Evolutionary conservation across 2,329 filamentous ascomycete species (phyloP), one percentile per base, ranked within the genome.

Genomic region (Hirsutella minnesotensis): DNA sequence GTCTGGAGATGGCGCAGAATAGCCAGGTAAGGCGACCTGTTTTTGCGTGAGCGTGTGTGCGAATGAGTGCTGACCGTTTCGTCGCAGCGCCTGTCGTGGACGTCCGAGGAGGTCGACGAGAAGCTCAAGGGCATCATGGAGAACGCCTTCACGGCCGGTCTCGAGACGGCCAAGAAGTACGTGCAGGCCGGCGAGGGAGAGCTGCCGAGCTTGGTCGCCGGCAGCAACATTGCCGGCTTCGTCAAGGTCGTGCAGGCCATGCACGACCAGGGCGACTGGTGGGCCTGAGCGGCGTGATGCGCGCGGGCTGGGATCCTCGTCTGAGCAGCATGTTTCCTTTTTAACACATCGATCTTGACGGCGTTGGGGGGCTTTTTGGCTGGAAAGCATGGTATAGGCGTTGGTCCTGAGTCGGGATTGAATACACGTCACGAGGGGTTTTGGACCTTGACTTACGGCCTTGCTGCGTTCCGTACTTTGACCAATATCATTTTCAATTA

Each of bases 1-100:
- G 92, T 55, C 79, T 98, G 37, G 92, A 98, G 77, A 98, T 98
- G 92, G 89, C 90, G 8, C 92, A 98, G 79, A 96, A 98, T 79
- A 90, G 83, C 51, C 69, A 64, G 51, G 56, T 59, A 49, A 47
- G 52, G 9, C n/a, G n/a, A n/a, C n/a, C n/a, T n/a, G n/a, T n/a
- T n/a, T n/a, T n/a, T n/a, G n/a, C n/a, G n/a, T n/a, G n/a, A n/a
- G n/a, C n/a, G n/a, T n/a, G n/a, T n/a, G n/a, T n/a, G n/a, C n/a
- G n/a, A n/a, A n/a, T n/a, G n/a, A n/a, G n/a, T n/a, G n/a, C n/a
- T n/a, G n/a, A n/a, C n/a, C n/a, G n/a, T n/a, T n/a, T n/a, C 9
- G 33, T 19, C 19, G 19, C 68, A 82, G 65, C 83, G 90, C 47
- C 73, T 95, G 51, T 76, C 69, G 58, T 98, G 92, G 92, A 85